A percentile compares a stretch with the other conserved stretches of the same genome.
Conservation (phyloP, 331 rosid species). For the Pyrus hybrid region DNA sequence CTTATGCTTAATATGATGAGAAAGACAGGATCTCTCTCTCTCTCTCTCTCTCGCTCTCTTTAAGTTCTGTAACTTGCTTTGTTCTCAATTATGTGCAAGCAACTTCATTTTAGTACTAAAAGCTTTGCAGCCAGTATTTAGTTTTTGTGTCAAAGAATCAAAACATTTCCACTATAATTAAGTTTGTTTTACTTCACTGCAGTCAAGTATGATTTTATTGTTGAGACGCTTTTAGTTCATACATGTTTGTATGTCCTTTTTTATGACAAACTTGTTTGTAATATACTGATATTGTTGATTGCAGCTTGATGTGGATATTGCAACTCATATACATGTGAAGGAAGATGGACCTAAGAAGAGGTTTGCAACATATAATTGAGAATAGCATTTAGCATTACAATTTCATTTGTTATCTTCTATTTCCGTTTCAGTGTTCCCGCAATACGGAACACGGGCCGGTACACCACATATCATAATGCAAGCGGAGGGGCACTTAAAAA, state of each 20-base stretch:
- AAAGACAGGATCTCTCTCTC: too few relatives aligned
- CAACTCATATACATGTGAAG: conserved; percentile 76
- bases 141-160: background rate
- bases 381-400: background rate
- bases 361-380: conserved; percentile 38
- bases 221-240: background rate
- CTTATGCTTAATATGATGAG: too few relatives aligned
- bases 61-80: background rate
- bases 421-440: background rate
- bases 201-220: background rate
- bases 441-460: too few relatives aligned
- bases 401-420: background rate
- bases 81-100: background rate
- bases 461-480: too few relatives aligned
- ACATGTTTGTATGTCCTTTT: background rate
- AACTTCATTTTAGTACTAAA: background rate
- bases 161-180: background rate
- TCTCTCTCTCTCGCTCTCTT: too few relatives aligned
- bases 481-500: too few relatives aligned
- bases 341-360: conserved; percentile 93
- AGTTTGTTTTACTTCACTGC: background rate
- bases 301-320: conserved; percentile 68
- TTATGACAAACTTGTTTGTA: conserved; percentile 1
- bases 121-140: background rate
- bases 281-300: conserved; percentile 1